A percentile compares a stretch with the other conserved stretches of the same genome.
Evolutionary conservation across 2,329 filamentous ascomycete genomes (phyloP).

Genomic region (Lasiodiplodia sp.): DNA sequence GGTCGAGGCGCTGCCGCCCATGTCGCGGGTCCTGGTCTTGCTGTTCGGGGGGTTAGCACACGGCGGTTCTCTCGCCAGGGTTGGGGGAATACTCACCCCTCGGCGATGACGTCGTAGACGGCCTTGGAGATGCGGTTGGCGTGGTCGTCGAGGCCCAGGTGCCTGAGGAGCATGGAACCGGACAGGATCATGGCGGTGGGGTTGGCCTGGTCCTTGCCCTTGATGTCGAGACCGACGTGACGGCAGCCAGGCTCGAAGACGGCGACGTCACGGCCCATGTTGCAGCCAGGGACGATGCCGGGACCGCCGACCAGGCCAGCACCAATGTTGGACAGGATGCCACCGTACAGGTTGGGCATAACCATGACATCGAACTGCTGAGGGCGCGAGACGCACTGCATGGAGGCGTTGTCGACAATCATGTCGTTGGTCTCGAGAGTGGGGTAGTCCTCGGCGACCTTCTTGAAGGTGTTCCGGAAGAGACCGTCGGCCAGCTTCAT

Average conservation of each 20-base stretch:
- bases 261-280: conserved; percentile 98
- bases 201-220: conserved; percentile 99
- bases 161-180: conserved; percentile 94
- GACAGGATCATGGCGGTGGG: conserved; percentile 95
- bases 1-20: conserved; percentile 90
- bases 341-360: conserved; percentile 99
- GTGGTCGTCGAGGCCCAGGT: conserved; percentile 96
- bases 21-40: conserved; percentile 88
- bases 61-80: not conserved
- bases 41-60: conserved; percentile 58
- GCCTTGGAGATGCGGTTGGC: conserved; percentile 97
- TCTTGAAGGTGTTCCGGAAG: conserved; percentile 97
- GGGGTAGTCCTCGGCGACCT: conserved; percentile 91
- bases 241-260: conserved; percentile 99
- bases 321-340: conserved; percentile 98
- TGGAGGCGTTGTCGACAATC: conserved; percentile 99
- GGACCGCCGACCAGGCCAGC: conserved; percentile 96
- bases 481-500: conserved; percentile 99
- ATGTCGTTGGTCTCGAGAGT: conserved; percentile 97
- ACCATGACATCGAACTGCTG: conserved; percentile 99
- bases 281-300: conserved; percentile 96
- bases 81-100: conserved; percentile 72
- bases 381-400: conserved; percentile 95
- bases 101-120: conserved; percentile 81
- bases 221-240: conserved; percentile 98